These are phyloP conservation scores for Hsuehochloa calcarea DNA, from an alignment of 176 grass and related monocot species.

Conservation along the genomic window DNA sequence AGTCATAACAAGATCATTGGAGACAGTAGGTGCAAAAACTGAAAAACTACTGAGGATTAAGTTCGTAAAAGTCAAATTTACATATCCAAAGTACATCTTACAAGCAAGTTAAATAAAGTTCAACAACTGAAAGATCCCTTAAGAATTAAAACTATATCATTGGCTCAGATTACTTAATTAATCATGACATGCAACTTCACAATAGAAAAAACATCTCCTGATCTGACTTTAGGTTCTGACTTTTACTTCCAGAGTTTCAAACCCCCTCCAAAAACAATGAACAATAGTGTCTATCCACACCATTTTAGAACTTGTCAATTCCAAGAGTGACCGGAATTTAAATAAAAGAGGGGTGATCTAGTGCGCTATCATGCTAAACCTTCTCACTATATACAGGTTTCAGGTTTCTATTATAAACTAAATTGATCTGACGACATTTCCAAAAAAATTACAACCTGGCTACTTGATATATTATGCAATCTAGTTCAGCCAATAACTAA, in stretches of 20 bases:
- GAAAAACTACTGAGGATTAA: neutral
- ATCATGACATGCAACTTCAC: neutral
- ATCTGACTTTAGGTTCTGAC: slow-evolving; percentile 9
- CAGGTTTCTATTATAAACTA: neutral
- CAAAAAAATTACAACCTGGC: neutral
- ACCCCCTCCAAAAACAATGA: neutral
- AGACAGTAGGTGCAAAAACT: neutral
- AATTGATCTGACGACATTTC: neutral
- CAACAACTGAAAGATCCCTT: neutral
- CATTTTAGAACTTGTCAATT: neutral
- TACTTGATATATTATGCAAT: neutral
- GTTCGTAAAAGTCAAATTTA: neutral
- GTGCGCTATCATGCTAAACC: too few relatives aligned
- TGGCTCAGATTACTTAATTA: neutral
- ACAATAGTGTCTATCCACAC: neutral
- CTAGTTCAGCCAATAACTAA: neutral
- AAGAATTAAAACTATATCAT: neutral
- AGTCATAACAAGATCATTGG: neutral
- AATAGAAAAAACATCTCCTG: neutral
- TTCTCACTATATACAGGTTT: neutral
- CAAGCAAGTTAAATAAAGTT: neutral
- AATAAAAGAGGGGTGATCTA: neutral
- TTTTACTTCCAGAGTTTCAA: neutral
- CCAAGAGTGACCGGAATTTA: neutral
- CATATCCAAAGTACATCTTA: neutral